These are phyloP conservation scores for Pseudodiploospora longispora DNA, from an alignment of 2,329 filamentous ascomycete genomes.

Conservation along the genomic window DNA sequence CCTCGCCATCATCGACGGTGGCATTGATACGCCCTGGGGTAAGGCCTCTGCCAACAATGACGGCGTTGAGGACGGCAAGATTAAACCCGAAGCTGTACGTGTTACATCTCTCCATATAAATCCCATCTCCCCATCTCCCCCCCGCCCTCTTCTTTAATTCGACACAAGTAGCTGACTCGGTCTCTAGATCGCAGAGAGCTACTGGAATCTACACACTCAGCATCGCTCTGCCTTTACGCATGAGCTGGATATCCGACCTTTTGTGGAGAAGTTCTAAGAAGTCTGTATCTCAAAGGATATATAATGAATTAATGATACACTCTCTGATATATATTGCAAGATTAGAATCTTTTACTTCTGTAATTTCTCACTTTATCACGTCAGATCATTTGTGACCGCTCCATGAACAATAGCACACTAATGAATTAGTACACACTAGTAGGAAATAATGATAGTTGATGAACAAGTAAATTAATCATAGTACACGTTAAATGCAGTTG, in stretches of 20 bases:
- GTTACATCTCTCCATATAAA: background rate
- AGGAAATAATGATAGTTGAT: too few species aligned
- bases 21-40: conserved; percentile 72
- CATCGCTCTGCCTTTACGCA: conserved; percentile 71
- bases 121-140: too few species aligned
- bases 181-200: conserved; percentile 72
- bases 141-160: background rate
- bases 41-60: conserved; percentile 42
- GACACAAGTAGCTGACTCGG: conserved; percentile 4
- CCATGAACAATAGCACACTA: too few species aligned
- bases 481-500: too few species aligned
- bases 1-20: conserved; percentile 75
- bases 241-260: conserved; percentile 73
- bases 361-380: too few species aligned
- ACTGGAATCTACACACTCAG: conserved; percentile 79
- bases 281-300: too few species aligned
- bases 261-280: conserved; percentile 70
- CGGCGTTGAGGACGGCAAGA: conserved; percentile 50
- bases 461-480: too few species aligned
- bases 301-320: too few species aligned
- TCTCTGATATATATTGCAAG: too few species aligned
- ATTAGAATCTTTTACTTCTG: too few species aligned
- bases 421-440: too few species aligned
- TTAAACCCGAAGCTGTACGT: conserved; percentile 66
- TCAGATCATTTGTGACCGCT: too few species aligned